These are phyloP conservation scores for Pestalotiopsis fici DNA, from an alignment of 2,329 filamentous ascomycete species.

Conservation along the genomic window DNA sequence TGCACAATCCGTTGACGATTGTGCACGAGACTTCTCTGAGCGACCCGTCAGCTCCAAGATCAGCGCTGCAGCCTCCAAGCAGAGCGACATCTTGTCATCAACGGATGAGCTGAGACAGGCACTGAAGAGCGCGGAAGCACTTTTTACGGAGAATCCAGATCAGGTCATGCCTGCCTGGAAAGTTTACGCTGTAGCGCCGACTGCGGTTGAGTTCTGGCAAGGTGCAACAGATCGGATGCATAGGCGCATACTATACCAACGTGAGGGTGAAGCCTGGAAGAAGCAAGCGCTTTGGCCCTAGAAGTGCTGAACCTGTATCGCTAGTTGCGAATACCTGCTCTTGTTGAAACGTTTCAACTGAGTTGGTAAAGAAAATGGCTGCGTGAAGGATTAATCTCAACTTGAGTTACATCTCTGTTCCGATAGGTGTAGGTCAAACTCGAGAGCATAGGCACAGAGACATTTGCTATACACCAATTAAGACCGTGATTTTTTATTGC, in stretches of 20 bases:
- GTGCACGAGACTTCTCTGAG: neutral
- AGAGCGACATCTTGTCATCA: neutral
- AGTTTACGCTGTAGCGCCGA: neutral
- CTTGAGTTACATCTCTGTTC: too few relatives aligned
- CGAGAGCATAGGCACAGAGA: too few relatives aligned
- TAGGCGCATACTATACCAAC: neutral
- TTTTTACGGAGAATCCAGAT: neutral
- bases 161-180: neutral
- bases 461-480: too few relatives aligned
- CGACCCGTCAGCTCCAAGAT: conserved; percentile 1
- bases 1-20: neutral
- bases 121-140: neutral
- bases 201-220: conserved; percentile 7
- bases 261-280: neutral
- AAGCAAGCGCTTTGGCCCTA: neutral
- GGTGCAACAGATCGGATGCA: conserved; percentile 2
- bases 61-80: neutral
- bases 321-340: too few relatives aligned
- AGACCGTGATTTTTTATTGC: too few relatives aligned
- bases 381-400: too few relatives aligned
- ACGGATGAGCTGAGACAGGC: neutral
- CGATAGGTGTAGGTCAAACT: too few relatives aligned
- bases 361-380: too few relatives aligned
- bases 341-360: too few relatives aligned
- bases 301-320: neutral